These are phyloP conservation scores for Salvia sclarea DNA, from an alignment of 305 asterid species.

Conservation along the genomic window DNA sequence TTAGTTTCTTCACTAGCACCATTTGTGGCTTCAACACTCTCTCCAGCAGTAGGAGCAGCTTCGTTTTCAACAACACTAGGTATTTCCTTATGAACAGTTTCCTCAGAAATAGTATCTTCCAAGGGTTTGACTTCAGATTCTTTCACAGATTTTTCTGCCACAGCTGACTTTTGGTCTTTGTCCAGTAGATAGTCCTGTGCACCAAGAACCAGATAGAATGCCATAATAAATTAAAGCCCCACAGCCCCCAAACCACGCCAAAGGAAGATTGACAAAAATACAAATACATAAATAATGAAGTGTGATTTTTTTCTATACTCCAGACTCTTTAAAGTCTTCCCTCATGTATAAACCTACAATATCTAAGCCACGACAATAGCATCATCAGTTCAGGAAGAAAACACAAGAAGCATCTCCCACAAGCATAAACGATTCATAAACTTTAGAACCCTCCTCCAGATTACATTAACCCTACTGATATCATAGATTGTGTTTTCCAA, in stretches of 20 bases:
- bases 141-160: constrained; percentile 43
- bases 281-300: not conserved
- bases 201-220: constrained; percentile 27
- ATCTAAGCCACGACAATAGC: not conserved
- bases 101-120: constrained; percentile 38
- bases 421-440: not conserved
- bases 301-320: not conserved
- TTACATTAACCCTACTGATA: not conserved
- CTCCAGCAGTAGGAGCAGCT: constrained; percentile 44
- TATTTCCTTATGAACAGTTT: constrained; percentile 42
- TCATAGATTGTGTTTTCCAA: constrained; percentile 10
- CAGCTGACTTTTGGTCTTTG: constrained; percentile 44
- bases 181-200: constrained; percentile 72
- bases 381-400: constrained; percentile 3
- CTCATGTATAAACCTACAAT: not conserved
- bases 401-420: not conserved
- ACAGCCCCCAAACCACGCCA: constrained; percentile 5
- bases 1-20: constrained; percentile 44
- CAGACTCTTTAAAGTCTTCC: not conserved
- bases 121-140: constrained; percentile 46
- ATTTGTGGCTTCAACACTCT: constrained; percentile 42
- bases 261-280: not conserved
- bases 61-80: constrained; percentile 47
- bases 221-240: constrained; percentile 11
- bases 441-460: not conserved